A percentile compares a stretch with the other conserved stretches of the same genome.
phyloP scores from a whole-genome alignment of 1,284 basidiomycete species.

The Ceraceosorus guamensis region DNA sequence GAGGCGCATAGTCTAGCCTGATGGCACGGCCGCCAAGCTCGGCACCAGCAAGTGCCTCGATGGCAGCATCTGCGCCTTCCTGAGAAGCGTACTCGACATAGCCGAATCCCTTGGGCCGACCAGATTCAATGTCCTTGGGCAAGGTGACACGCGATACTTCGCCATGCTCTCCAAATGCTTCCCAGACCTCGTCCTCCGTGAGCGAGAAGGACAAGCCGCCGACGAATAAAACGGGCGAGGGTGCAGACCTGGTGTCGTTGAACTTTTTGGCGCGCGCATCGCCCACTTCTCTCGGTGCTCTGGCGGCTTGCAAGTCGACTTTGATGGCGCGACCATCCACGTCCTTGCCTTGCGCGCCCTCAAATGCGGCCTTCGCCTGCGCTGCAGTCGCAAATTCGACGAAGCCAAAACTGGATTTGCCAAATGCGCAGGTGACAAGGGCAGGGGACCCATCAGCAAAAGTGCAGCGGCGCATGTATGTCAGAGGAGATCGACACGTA shows the following conservation, averaged over 20 bases:
- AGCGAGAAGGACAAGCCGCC: slow-evolving; percentile 79
- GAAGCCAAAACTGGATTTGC: slow-evolving; percentile 82
- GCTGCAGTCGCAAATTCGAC: slow-evolving; percentile 65
- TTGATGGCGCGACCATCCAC: slow-evolving; percentile 86
- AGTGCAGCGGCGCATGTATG: neutral
- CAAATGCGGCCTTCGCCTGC: slow-evolving; percentile 57
- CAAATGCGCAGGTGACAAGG: too few species aligned
- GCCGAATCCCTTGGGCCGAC: slow-evolving; percentile 87
- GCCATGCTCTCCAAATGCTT: slow-evolving; percentile 82
- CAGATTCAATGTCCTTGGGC: slow-evolving; percentile 86
- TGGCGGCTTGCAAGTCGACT: slow-evolving; percentile 69
- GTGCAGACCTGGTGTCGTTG: slow-evolving; percentile 55
- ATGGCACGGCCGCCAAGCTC: slow-evolving; percentile 77
- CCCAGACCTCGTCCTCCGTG: slow-evolving; percentile 81
- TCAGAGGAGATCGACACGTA: slow-evolving; percentile 6
- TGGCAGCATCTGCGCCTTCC: slow-evolving; percentile 73
- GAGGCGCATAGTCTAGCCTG: slow-evolving; percentile 83
- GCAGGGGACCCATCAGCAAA: slow-evolving; percentile 1
- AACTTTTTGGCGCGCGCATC: slow-evolving; percentile 72
- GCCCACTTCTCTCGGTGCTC: slow-evolving; percentile 56
- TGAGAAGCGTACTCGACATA: slow-evolving; percentile 88
- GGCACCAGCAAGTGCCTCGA: slow-evolving; percentile 61
- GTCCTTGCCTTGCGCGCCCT: slow-evolving; percentile 71
- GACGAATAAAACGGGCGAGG: slow-evolving; percentile 75
- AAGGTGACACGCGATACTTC: slow-evolving; percentile 80